A percentile compares a stretch with the other conserved stretches of the same genome.
These are phyloP conservation scores for Paracorniculantispora psalliotae DNA, from an alignment of 2,329 filamentous ascomycete genomes.

Conservation along the genomic window DNA sequence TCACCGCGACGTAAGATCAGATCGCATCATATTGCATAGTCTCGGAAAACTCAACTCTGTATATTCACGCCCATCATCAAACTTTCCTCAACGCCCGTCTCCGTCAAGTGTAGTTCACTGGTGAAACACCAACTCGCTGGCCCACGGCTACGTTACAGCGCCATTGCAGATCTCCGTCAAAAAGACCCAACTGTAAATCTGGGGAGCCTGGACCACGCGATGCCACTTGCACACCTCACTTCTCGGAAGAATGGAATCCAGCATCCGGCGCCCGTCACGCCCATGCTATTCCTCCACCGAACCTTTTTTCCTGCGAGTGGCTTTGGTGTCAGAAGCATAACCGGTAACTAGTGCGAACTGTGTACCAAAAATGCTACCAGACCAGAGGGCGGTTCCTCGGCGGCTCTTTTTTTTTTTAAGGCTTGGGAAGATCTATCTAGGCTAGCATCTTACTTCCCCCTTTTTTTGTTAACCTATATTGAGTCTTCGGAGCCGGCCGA, in stretches of 20 bases:
- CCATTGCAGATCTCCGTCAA: background rate
- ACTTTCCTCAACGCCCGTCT: background rate
- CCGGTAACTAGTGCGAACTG: background rate
- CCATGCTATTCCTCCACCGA: background rate
- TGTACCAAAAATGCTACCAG: background rate
- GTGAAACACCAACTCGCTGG: background rate
- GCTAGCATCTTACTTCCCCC: background rate
- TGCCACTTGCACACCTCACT: background rate
- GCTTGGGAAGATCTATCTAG: background rate
- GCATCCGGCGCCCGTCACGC: background rate
- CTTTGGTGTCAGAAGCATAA: background rate
- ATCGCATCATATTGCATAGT: background rate
- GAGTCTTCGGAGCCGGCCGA: constrained; percentile 1
- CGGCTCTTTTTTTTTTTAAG: background rate
- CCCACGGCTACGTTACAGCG: background rate
- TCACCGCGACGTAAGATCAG: background rate
- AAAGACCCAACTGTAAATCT: background rate
- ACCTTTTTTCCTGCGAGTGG: background rate
- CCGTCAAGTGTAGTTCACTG: background rate
- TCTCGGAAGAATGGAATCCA: background rate
- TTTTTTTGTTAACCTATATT: background rate
- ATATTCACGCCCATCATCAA: background rate
- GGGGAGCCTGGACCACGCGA: background rate
- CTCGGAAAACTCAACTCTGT: background rate
- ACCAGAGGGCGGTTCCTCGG: background rate